Evolutionary conservation across 83 land plant species (phyloP), one percentile per base, ranked within the genome.

Genomic region (Thuja plicata): DNA sequence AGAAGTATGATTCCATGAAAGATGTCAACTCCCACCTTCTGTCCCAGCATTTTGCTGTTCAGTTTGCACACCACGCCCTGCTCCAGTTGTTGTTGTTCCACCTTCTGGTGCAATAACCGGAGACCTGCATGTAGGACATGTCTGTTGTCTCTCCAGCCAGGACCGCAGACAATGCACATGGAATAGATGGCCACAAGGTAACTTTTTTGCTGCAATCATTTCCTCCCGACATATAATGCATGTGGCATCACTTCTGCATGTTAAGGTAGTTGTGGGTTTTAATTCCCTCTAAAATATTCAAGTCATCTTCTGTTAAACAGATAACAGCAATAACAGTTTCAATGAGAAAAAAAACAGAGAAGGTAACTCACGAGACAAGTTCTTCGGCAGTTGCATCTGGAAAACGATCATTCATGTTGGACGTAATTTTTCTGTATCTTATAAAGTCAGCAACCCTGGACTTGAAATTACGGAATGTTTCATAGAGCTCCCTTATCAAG

Each of bases 311-410:
- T 83, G 35, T 48, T 83, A 83, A 83, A 83, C n/a, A 76, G 79
- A 48, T 86, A 87, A 11, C 87, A 46, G 60, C 46, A 88, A 70
- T 84, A 88, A 30, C 24, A 89, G 9, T 1, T 41, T 76, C 35
- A 45, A 17, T 55, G 30, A 90, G 30, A 43, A 19, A 41, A 73
- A 40, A 30, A 70, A 35, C 27, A 8, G 57, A 87, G 77, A 19
- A 5, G 48, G 40, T 11, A 71, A 91, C 97, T 91, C 87, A 98
- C 99, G 89, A 90, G 87, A 88, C 90, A 74, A 98, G 97, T 80
- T 98, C 99, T 90, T 98, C 99, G 27, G 96, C 92, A 48, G 99
- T 95, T 73, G 97, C 99, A 94, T 98, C 99, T 52, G 99, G 99
- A 86, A 98, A 98, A 17, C 99, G 96, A 85, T 98, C 99, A 91